A percentile compares a stretch with the other conserved stretches of the same genome.
Evolutionary conservation across 345 rosid species (phyloP).

Genomic region (Nasturtium officinale): DNA sequence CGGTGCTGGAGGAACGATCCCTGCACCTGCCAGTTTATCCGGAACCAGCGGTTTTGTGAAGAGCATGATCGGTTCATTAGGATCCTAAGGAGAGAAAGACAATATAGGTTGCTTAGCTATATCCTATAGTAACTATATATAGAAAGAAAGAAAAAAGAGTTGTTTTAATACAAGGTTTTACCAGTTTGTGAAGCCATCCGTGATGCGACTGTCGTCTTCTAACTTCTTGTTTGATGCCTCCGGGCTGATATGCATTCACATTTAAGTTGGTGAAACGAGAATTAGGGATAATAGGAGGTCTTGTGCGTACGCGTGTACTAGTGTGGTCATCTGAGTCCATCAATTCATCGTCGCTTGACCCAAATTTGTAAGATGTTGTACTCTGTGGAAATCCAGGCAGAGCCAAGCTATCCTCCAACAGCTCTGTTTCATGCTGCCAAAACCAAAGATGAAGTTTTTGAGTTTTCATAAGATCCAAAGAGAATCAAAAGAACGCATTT

Average conservation of each 20-base stretch:
- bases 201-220: slow-evolving; percentile 60
- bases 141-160: background rate
- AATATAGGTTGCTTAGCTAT: slow-evolving; percentile 12
- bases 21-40: slow-evolving; percentile 83
- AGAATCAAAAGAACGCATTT: background rate
- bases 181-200: slow-evolving; percentile 92
- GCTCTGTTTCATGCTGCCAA: slow-evolving; percentile 82
- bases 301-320: slow-evolving; percentile 55
- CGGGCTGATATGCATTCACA: slow-evolving; percentile 50
- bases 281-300: slow-evolving; percentile 52
- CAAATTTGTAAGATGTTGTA: slow-evolving; percentile 62
- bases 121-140: background rate
- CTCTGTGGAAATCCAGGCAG: slow-evolving; percentile 67
- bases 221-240: slow-evolving; percentile 67
- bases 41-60: slow-evolving; percentile 92
- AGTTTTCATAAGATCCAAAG: background rate
- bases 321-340: slow-evolving; percentile 86
- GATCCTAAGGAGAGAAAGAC: slow-evolving; percentile 56
- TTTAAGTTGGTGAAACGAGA: slow-evolving; percentile 55
- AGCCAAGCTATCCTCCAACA: slow-evolving; percentile 73
- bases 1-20: slow-evolving; percentile 77
- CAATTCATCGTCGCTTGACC: slow-evolving; percentile 83
- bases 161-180: slow-evolving; percentile 27
- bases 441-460: background rate
- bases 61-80: slow-evolving; percentile 80